A percentile compares a stretch with the other conserved stretches of the same genome.
Evolutionary conservation across 352 stramenopile genomes (phyloP).

Genomic region (Globisporangium camurandrum): DNA sequence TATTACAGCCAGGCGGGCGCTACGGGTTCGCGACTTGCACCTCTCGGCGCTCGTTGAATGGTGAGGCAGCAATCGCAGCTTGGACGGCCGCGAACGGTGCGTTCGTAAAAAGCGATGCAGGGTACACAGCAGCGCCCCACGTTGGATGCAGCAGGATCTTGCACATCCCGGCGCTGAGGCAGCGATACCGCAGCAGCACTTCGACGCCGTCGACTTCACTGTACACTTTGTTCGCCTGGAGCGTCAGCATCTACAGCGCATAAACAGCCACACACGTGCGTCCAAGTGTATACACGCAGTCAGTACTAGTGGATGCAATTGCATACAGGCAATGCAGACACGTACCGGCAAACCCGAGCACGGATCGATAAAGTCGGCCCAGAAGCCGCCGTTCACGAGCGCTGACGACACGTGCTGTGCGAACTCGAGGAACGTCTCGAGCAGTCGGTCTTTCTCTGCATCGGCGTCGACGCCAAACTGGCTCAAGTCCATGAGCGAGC

Average conservation of each 20-base stretch:
- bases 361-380: slow-evolving; percentile 97
- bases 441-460: slow-evolving; percentile 93
- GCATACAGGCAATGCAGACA: slow-evolving; percentile 11
- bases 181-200: slow-evolving; percentile 77
- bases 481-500: slow-evolving; percentile 91
- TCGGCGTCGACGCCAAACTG: slow-evolving; percentile 91
- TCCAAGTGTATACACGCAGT: neutral
- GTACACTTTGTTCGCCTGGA: slow-evolving; percentile 92
- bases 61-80: slow-evolving; percentile 32
- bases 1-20: slow-evolving; percentile 7
- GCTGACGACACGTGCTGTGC: slow-evolving; percentile 79
- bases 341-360: slow-evolving; percentile 91
- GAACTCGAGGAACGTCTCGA: slow-evolving; percentile 94
- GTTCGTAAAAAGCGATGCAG: slow-evolving; percentile 94
- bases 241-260: slow-evolving; percentile 80
- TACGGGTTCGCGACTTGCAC: neutral
- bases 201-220: slow-evolving; percentile 95
- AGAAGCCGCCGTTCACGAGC: slow-evolving; percentile 79
- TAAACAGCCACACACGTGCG: neutral
- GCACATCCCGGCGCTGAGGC: slow-evolving; percentile 89
- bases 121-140: slow-evolving; percentile 95
- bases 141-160: slow-evolving; percentile 94
- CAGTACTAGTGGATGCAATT: neutral
- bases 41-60: slow-evolving; percentile 18
- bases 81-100: slow-evolving; percentile 82